Base-by-base conservation (phyloP, 2,329 filamentous ascomycete genomes). In the Neonectria ditissima region DNA sequence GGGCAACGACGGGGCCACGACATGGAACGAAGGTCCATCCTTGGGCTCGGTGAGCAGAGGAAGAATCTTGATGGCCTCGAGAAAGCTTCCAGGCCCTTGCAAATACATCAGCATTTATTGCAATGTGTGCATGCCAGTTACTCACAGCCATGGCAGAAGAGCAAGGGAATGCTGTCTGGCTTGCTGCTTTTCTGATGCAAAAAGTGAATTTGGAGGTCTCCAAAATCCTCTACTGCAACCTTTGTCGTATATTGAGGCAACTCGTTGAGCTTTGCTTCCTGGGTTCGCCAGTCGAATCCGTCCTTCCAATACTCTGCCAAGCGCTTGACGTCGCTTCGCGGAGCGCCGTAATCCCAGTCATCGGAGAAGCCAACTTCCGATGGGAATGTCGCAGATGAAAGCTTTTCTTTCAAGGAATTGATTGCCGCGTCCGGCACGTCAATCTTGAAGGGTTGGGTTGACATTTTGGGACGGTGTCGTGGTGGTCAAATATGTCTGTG, bases 131-230 rank as follows among this genome's bases (percentile, higher is more conserved):
- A 2, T 13, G 13, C 2, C 8, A 2, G 14, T 4, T 3, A 72
- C 77, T 70, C 63, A 81, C 86, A 92, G 14, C 89, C 89, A 73
- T 92, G 90, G n/a, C 83, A 81, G 73, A 92, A 92, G 1, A 92
- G 74, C 30, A 92, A 73, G 0, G 91, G 90, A 44, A 92, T 86
- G 2, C 88, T 87, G 20, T 81, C 80, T 1, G 81, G 68, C 2
- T 78, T 80, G 2, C 77, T 72, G 68, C 84, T 88, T 55, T 76
- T 80, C 67, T 89, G 81, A 72, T 91, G 87, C 6, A 92, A 73
- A 69, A 90, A 90, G 74, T 92, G 90, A 2, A 92, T 81, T 24
- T 87, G 80, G 32, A 91, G 73, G 1, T 82, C 80, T 0, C 81
- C 87, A 65, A 90, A 91, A 0, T 84, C 86, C 5, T 88, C 82